Evolutionary conservation across 805 yeast genomes (phyloP).

Genomic region (Saturnispora serradocipensis): DNA sequence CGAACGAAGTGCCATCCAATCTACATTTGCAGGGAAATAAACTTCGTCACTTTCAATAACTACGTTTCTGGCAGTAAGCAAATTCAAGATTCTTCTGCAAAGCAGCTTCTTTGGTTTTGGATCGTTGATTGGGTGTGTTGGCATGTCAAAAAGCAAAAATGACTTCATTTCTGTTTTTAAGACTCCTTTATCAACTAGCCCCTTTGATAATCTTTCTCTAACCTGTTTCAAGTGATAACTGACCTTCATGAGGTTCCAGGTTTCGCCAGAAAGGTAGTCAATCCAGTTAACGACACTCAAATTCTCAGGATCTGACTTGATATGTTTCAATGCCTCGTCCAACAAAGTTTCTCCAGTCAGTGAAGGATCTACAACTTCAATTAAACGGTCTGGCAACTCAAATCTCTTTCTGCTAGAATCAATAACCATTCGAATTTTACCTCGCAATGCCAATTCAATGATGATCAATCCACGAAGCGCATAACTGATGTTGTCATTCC

Average conservation of each 20-base stretch:
- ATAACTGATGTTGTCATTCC: conserved; percentile 97
- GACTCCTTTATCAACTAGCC: conserved; percentile 93
- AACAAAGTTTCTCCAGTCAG: conserved; percentile 92
- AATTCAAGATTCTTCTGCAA: conserved; percentile 57
- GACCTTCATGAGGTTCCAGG: conserved; percentile 94
- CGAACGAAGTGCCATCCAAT: conserved; percentile 66
- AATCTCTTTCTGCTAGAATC: conserved; percentile 89
- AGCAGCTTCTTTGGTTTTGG: conserved; percentile 74
- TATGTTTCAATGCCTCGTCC: conserved; percentile 86
- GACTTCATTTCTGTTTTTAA: conserved; percentile 92
- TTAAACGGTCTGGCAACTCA: conserved; percentile 76
- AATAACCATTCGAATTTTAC: conserved; percentile 78
- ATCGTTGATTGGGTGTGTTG: conserved; percentile 95
- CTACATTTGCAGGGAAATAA: conserved; percentile 60
- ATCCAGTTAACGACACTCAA: conserved; percentile 85
- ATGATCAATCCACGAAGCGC: conserved; percentile 91
- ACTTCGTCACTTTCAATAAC: conserved; percentile 43
- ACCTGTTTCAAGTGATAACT: conserved; percentile 95
- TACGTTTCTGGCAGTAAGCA: conserved; percentile 66
- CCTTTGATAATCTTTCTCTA: conserved; percentile 91
- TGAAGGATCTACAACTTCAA: conserved; percentile 77
- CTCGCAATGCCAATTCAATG: conserved; percentile 85
- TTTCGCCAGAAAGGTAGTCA: conserved; percentile 87
- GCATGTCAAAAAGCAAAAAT: conserved; percentile 93
- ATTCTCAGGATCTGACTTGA: conserved; percentile 74